Base-by-base conservation (phyloP, 202 grass and related monocot genomes). In the Carex sylvatica region DNA sequence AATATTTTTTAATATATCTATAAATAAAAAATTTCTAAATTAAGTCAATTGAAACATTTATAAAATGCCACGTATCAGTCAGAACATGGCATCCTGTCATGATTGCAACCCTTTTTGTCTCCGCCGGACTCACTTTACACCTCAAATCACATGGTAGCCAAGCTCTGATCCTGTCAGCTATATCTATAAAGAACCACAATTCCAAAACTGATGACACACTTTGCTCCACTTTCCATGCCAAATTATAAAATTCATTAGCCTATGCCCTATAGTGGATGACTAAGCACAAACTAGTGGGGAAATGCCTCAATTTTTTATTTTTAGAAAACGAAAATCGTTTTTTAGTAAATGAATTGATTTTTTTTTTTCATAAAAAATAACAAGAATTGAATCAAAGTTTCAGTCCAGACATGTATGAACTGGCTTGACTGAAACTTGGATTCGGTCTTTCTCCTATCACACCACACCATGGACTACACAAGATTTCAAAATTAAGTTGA, bases 131-230 rank as follows among this genome's bases (percentile, higher is more conserved):
- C 52, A 31, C 87, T 91, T 94, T 91, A 85, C 87, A 89, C 83
- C 80, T 79, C 89, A 86, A 78, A 78, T 79, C 92, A 94, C 92
- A 89, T 91, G 92, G 87, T 62, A 83, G 62, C 89, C 68, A 73
- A 53, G 71, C 64, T 81, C 51, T 70, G 44, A 49, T 67, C 56
- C 65, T 60, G 90, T 89, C 85, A 80, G 58, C 87, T 18, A 42
- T 46, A 46, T 54, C 55, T 78, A 49, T 74, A 47, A 54, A 72
- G n/a, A 79, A 28, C 84, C 82, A 85, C 67, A 78, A 14, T 52
- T 47, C 42, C 26, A 83, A 83, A 68, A 80, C 79, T 66, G 78
- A 58, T 66, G 24, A 65, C 49, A 76, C 92, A 89, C 69, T 79
- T 70, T 68, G 67, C 20, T 64, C 70, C 60, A 77, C 82, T 83